Evolutionary conservation across 768 basidiomycete genomes (phyloP).

Genomic region (Daedalea quercina): DNA sequence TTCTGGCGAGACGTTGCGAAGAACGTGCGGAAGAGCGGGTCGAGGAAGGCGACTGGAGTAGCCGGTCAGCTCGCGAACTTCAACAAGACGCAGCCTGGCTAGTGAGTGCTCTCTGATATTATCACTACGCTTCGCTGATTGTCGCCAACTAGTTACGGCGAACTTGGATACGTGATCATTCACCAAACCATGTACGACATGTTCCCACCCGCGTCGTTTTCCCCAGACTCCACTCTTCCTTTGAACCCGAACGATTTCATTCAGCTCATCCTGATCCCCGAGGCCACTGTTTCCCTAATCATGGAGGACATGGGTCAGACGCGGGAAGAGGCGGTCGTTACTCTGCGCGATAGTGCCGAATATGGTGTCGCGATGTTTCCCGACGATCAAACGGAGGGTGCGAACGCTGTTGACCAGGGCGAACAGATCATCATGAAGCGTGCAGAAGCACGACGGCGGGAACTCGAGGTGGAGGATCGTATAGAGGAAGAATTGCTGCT

Average conservation of each 20-base stretch:
- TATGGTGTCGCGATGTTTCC: constrained; percentile 89
- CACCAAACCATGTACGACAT: constrained; percentile 69
- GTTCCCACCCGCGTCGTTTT: constrained; percentile 58
- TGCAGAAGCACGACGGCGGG: constrained; percentile 32
- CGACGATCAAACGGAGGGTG: constrained; percentile 35
- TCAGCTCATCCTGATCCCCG: constrained; percentile 83
- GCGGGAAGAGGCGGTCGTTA: constrained; percentile 43
- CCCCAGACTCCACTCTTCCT: constrained; percentile 48
- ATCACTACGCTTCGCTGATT: neutral
- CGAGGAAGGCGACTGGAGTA: constrained; percentile 58
- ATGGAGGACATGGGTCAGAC: constrained; percentile 58
- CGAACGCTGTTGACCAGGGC: constrained; percentile 27
- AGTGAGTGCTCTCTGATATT: constrained; percentile 45
- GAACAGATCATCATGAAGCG: constrained; percentile 40
- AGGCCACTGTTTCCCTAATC: constrained; percentile 77
- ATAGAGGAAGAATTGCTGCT: constrained; percentile 9
- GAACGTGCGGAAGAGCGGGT: constrained; percentile 59
- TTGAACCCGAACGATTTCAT: constrained; percentile 73
- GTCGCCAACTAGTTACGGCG: constrained; percentile 61
- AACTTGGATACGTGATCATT: constrained; percentile 76
- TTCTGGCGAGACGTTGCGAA: constrained; percentile 67
- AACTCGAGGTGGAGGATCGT: constrained; percentile 35
- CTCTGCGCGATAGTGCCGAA: constrained; percentile 68
- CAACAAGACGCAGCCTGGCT: constrained; percentile 81
- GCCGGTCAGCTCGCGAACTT: constrained; percentile 75